Percentiles rank a stretch among this genome's conserved stretches.
Evolutionary conservation across 202 grass and related monocot genomes (phyloP).

Genomic region (Panicum hallii): DNA sequence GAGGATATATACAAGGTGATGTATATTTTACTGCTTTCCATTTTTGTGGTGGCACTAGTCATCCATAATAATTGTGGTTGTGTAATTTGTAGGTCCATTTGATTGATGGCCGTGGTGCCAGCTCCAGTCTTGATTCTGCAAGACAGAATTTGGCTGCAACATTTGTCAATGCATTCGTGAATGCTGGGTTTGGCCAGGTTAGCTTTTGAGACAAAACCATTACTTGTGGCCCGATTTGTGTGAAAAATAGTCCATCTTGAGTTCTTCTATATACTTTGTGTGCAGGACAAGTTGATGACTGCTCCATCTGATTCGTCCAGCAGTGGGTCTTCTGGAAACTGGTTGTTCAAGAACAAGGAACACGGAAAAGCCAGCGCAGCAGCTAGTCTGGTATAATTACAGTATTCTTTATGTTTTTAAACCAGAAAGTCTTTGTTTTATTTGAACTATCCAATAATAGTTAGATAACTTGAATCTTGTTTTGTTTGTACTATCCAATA

Average conservation of each 20-base stretch:
- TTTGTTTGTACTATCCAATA: slow-evolving; percentile 25
- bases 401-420: slow-evolving; percentile 33
- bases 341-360: slow-evolving; percentile 99
- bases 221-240: not conserved
- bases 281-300: slow-evolving; percentile 99
- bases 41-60: slow-evolving; percentile 24
- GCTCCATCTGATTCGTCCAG: slow-evolving; percentile 77
- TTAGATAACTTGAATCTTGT: not conserved
- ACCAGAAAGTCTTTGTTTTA: slow-evolving; percentile 17
- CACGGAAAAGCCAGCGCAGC: slow-evolving; percentile 95
- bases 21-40: slow-evolving; percentile 22
- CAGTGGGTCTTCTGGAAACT: slow-evolving; percentile 77
- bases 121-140: slow-evolving; percentile 97
- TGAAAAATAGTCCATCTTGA: slow-evolving; percentile 29
- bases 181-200: slow-evolving; percentile 99
- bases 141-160: slow-evolving; percentile 96
- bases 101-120: slow-evolving; percentile 94
- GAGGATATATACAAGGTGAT: slow-evolving; percentile 98
- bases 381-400: slow-evolving; percentile 81
- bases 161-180: slow-evolving; percentile 99
- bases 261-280: slow-evolving; percentile 2
- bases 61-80: slow-evolving; percentile 23
- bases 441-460: slow-evolving; percentile 20
- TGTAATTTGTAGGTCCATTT: slow-evolving; percentile 75
- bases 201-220: slow-evolving; percentile 31